These are phyloP conservation scores for Aspergillus sp. DNA, from an alignment of 2,329 filamentous ascomycete genomes.

Conservation along the genomic window DNA sequence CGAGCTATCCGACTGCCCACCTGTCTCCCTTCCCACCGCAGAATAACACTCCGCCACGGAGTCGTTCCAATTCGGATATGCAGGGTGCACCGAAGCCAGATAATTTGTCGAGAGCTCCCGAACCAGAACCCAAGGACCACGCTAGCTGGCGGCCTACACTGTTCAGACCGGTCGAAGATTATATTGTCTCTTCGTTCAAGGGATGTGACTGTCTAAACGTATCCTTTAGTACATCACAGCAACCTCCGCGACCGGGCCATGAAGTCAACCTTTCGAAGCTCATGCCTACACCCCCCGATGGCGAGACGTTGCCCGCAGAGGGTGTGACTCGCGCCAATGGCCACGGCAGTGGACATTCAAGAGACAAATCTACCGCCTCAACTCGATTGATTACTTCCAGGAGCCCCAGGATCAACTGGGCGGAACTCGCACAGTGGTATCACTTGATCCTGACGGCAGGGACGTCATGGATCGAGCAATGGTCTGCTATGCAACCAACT, in stretches of 20 bases:
- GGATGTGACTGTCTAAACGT: constrained; percentile 65
- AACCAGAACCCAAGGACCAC: constrained; percentile 31
- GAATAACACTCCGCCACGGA: constrained; percentile 13
- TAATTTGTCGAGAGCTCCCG: constrained; percentile 11
- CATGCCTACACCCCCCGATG: constrained; percentile 48
- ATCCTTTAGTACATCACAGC: constrained; percentile 58
- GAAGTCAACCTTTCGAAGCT: constrained; percentile 32
- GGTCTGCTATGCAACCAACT: constrained; percentile 45
- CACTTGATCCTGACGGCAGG: constrained; percentile 59
- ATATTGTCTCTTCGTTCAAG: constrained; percentile 60
- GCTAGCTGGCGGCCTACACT: constrained; percentile 41
- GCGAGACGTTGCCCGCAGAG: constrained; percentile 64
- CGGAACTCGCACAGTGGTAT: constrained; percentile 66
- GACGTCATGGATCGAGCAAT: constrained; percentile 54
- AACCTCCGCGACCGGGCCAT: constrained; percentile 35
- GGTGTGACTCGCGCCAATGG: constrained; percentile 49
- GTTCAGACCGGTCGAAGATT: constrained; percentile 71
- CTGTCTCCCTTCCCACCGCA: constrained; percentile 5
- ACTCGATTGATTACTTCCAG: constrained; percentile 44
- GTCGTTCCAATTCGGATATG: constrained; percentile 24
- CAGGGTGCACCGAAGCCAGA: constrained; percentile 15
- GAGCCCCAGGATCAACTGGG: constrained; percentile 68
- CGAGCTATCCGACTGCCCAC: constrained; percentile 12
- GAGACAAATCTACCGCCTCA: constrained; percentile 24
- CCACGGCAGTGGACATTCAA: constrained; percentile 18